Conservation (phyloP, 2,329 filamentous ascomycete genomes). For the Mariannaea elegans region DNA sequence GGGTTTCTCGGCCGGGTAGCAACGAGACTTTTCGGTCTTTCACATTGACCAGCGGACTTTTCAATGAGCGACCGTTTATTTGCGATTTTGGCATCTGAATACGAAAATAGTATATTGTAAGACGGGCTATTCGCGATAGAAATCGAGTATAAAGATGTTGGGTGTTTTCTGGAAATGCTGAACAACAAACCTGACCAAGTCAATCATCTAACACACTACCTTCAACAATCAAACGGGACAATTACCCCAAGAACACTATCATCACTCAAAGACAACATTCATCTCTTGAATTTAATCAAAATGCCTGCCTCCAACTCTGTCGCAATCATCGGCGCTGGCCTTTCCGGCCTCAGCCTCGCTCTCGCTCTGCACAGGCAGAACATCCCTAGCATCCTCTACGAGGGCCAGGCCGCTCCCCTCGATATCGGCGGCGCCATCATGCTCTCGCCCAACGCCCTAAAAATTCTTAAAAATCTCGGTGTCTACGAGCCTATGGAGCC, state of each 20-base stretch:
- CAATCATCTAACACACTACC: background rate
- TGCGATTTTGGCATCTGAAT: background rate
- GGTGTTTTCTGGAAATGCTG: background rate
- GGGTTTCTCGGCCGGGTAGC: background rate
- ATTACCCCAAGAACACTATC: background rate
- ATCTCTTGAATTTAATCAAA: background rate
- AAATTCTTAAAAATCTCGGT: conserved; percentile 59
- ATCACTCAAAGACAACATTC: background rate
- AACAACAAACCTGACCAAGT: background rate
- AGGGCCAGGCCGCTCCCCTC: conserved; percentile 54
- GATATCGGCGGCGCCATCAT: conserved; percentile 65
- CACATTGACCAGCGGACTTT: background rate
- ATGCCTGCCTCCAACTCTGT: conserved; percentile 30
- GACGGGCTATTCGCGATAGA: background rate
- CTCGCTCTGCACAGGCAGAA: conserved; percentile 61
- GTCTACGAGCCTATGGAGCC: conserved; percentile 56
- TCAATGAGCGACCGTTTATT: background rate
- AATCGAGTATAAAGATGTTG: background rate
- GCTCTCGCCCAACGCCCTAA: conserved; percentile 67
- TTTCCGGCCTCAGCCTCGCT: conserved; percentile 61
- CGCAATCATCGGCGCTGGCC: conserved; percentile 49
- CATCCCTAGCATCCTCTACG: conserved; percentile 62
- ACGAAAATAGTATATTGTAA: background rate
- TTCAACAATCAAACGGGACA: too few species aligned
- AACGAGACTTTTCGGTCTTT: background rate